Conservation (phyloP, 2,329 filamentous ascomycete species). For the Aspergillus calidoustus region DNA sequence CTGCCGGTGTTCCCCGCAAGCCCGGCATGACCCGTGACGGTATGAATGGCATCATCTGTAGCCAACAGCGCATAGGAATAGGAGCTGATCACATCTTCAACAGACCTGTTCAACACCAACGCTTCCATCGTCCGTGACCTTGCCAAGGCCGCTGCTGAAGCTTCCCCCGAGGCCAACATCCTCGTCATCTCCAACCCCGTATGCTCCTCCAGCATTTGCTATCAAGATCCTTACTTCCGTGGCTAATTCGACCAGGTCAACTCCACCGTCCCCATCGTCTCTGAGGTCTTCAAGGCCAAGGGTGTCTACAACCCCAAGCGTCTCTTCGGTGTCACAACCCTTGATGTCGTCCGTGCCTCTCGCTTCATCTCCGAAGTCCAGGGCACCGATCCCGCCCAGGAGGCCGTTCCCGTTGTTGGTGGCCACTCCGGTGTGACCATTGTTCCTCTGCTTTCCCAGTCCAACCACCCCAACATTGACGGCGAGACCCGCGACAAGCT, state of each 20-base stretch:
- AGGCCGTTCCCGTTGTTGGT: slow-evolving; percentile 95
- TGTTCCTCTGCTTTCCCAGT: slow-evolving; percentile 95
- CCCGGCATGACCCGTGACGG: slow-evolving; percentile 98
- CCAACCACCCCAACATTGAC: slow-evolving; percentile 79
- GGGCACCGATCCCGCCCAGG: slow-evolving; percentile 83
- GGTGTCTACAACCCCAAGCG: slow-evolving; percentile 99
- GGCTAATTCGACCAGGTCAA: slow-evolving; percentile 66
- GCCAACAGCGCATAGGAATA: neutral
- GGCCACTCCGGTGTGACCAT: slow-evolving; percentile 99
- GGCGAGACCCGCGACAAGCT: slow-evolving; percentile 76
- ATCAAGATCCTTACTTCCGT: neutral
- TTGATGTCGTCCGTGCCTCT: slow-evolving; percentile 96
- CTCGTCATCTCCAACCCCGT: slow-evolving; percentile 98
- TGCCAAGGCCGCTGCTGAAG: slow-evolving; percentile 89
- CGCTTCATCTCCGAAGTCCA: slow-evolving; percentile 98
- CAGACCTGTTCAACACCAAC: slow-evolving; percentile 99
- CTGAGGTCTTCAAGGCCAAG: slow-evolving; percentile 93
- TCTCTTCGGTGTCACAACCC: slow-evolving; percentile 98
- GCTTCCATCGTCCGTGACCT: slow-evolving; percentile 98
- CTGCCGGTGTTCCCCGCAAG: slow-evolving; percentile 97
- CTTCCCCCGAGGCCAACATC: slow-evolving; percentile 89
- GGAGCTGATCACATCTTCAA: slow-evolving; percentile 14
- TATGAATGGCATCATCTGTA: slow-evolving; percentile 40
- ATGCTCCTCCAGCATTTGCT: slow-evolving; percentile 31
- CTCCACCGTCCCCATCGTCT: slow-evolving; percentile 97